These are phyloP conservation scores for Cutaneotrichosporon daszewskae DNA, from an alignment of 1,284 basidiomycete genomes.

Conservation along the genomic window DNA sequence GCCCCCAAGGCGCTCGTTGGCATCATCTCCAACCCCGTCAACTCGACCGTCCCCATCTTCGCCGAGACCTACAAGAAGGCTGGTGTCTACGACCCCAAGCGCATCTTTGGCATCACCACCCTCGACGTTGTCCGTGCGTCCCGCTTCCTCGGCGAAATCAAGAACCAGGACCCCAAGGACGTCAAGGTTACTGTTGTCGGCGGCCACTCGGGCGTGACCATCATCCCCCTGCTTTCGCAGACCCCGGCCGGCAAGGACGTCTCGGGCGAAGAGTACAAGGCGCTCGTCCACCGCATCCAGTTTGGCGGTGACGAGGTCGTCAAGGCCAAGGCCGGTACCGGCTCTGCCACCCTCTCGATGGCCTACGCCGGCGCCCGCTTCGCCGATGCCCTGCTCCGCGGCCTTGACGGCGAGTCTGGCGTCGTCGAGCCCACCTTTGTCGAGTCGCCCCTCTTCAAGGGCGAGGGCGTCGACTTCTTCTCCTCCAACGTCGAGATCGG, in stretches of 20 bases:
- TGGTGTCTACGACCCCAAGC: slow-evolving; percentile 84
- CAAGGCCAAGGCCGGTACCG: slow-evolving; percentile 83
- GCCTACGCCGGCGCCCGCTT: slow-evolving; percentile 84
- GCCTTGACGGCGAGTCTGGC: slow-evolving; percentile 81
- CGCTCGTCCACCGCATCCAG: slow-evolving; percentile 82
- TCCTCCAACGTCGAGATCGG: slow-evolving; percentile 78
- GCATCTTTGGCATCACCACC: slow-evolving; percentile 94
- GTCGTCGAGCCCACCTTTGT: slow-evolving; percentile 81
- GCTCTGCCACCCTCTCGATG: slow-evolving; percentile 83
- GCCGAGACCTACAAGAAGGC: slow-evolving; percentile 92
- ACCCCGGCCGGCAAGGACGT: slow-evolving; percentile 58
- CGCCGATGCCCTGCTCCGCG: slow-evolving; percentile 69
- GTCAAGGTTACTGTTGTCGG: slow-evolving; percentile 79
- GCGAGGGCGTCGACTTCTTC: slow-evolving; percentile 77
- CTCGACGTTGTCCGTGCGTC: slow-evolving; percentile 96
- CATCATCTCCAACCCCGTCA: slow-evolving; percentile 94
- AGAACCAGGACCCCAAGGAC: slow-evolving; percentile 59
- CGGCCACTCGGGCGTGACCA: slow-evolving; percentile 94
- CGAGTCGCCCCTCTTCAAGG: slow-evolving; percentile 68
- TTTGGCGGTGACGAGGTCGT: slow-evolving; percentile 92
- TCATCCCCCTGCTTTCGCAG: slow-evolving; percentile 93
- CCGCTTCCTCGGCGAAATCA: slow-evolving; percentile 82
- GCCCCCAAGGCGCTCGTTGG: slow-evolving; percentile 89
- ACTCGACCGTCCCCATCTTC: slow-evolving; percentile 96
- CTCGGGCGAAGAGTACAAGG: slow-evolving; percentile 55